Percentiles rank a stretch among this genome's conserved stretches.
Evolutionary conservation across 73 alveolate species (phyloP).

Genomic region (Stentor coeruleus): DNA sequence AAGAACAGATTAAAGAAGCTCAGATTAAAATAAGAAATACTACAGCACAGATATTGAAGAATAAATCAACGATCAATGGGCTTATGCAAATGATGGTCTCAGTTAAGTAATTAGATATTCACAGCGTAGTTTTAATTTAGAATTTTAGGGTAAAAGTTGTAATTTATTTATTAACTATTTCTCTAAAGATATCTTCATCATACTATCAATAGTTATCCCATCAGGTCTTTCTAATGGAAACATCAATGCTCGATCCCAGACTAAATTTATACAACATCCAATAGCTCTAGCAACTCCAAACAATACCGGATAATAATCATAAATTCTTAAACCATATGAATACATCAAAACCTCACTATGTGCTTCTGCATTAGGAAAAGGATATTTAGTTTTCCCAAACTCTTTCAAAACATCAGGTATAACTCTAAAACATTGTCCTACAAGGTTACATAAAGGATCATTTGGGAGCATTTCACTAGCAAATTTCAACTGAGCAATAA

Average conservation of each 20-base stretch:
- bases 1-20: no score
- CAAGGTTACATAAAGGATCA: slow-evolving; percentile 70
- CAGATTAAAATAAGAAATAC: no score
- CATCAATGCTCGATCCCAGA: slow-evolving; percentile 70
- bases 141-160: no score
- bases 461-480: slow-evolving; percentile 57
- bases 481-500: slow-evolving; percentile 55
- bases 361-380: slow-evolving; percentile 91
- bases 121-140: no score
- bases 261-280: slow-evolving; percentile 70
- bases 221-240: slow-evolving; percentile 74
- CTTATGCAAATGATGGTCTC: no score
- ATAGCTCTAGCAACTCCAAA: slow-evolving; percentile 84
- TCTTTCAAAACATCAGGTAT: slow-evolving; percentile 65
- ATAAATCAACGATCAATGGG: no score
- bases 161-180: no score
- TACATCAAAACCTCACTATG: slow-evolving; percentile 74
- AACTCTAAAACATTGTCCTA: slow-evolving; percentile 53
- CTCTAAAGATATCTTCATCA: no score
- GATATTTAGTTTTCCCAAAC: slow-evolving; percentile 68
- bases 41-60: no score
- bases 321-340: slow-evolving; percentile 73
- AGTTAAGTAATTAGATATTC: no score
- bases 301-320: slow-evolving; percentile 77
- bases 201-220: background rate